phyloP scores from a whole-genome alignment of 805 yeast species.

The Kodamaea neixiangensis region DNA sequence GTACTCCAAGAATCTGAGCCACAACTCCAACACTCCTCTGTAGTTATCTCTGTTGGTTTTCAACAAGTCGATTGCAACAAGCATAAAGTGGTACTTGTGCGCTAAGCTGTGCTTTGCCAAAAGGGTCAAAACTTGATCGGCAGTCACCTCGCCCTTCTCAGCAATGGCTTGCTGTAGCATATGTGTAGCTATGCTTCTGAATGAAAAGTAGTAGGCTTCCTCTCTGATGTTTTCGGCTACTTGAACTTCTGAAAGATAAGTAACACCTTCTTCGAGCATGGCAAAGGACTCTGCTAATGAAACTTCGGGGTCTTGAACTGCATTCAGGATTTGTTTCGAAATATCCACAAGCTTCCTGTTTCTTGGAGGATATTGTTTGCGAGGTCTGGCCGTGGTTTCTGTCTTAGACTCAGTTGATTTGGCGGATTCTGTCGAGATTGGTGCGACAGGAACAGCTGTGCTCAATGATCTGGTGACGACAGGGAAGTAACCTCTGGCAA shows the following conservation, averaged over 20 bases:
- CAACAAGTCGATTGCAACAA: slow-evolving; percentile 21
- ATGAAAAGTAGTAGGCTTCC: slow-evolving; percentile 24
- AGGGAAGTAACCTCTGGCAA: slow-evolving; percentile 7
- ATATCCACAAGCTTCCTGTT: slow-evolving; percentile 37
- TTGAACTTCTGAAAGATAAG: slow-evolving; percentile 41
- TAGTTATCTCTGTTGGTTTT: slow-evolving; percentile 17
- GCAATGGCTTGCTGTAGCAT: slow-evolving; percentile 22
- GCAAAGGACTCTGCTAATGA: slow-evolving; percentile 33
- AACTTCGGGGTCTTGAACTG: slow-evolving; percentile 20
- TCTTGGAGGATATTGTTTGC: not conserved
- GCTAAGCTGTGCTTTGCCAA: slow-evolving; percentile 33
- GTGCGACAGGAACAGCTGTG: slow-evolving; percentile 1
- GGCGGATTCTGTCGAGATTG: not conserved
- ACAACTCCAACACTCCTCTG: slow-evolving; percentile 28
- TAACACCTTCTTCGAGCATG: slow-evolving; percentile 43
- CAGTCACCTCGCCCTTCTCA: slow-evolving; percentile 11
- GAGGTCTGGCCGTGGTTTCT: not conserved
- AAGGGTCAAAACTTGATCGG: slow-evolving; percentile 28
- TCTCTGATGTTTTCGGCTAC: slow-evolving; percentile 31
- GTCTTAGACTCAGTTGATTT: too few relatives aligned
- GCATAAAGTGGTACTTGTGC: slow-evolving; percentile 33
- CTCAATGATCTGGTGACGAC: slow-evolving; percentile 6
- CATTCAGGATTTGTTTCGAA: slow-evolving; percentile 28
- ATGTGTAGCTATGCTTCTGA: slow-evolving; percentile 29
- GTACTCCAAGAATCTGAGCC: slow-evolving; percentile 38